These are phyloP conservation scores for Amylocarpus encephaloides DNA, from an alignment of 2,329 filamentous ascomycete species.

Conservation along the genomic window DNA sequence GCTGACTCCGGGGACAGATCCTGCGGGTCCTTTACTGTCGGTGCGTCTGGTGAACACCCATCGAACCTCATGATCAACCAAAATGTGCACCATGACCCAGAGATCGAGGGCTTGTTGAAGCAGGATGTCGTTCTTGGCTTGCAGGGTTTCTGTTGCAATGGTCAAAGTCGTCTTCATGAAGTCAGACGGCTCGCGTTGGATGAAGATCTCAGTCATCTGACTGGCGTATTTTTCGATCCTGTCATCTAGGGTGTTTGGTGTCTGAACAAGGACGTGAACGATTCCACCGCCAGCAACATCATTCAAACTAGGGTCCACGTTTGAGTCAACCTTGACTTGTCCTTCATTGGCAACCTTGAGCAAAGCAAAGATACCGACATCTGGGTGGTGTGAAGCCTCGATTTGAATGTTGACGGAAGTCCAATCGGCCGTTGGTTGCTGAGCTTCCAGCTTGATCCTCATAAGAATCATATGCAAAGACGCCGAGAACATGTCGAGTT, in stretches of 20 bases:
- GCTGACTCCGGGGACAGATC: constrained; percentile 19
- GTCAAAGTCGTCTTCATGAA: constrained; percentile 55
- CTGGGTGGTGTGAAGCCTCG: constrained; percentile 54
- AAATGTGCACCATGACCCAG: constrained; percentile 58
- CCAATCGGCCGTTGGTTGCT: constrained; percentile 47
- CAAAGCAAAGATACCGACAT: constrained; percentile 32
- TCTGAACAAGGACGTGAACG: constrained; percentile 53
- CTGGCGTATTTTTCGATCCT: constrained; percentile 57
- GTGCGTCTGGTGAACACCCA: constrained; percentile 40
- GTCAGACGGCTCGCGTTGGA: constrained; percentile 52
- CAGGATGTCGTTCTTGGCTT: constrained; percentile 41
- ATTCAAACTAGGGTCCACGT: constrained; percentile 31
- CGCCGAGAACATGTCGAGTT: constrained; percentile 57
- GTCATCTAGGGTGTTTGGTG: constrained; percentile 49
- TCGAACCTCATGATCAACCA: constrained; percentile 54
- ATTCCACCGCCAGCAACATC: constrained; percentile 29
- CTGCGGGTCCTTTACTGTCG: constrained; percentile 12
- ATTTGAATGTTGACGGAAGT: constrained; percentile 39
- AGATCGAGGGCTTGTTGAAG: constrained; percentile 54
- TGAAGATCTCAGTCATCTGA: constrained; percentile 49
- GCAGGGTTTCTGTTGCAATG: constrained; percentile 37
- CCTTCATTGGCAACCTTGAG: constrained; percentile 27
- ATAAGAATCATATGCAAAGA: constrained; percentile 57
- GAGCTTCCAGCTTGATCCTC: constrained; percentile 50
- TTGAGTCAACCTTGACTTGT: constrained; percentile 25